phyloP scores from a whole-genome alignment of 805 yeast genomes.

The Ogataea angusta region DNA sequence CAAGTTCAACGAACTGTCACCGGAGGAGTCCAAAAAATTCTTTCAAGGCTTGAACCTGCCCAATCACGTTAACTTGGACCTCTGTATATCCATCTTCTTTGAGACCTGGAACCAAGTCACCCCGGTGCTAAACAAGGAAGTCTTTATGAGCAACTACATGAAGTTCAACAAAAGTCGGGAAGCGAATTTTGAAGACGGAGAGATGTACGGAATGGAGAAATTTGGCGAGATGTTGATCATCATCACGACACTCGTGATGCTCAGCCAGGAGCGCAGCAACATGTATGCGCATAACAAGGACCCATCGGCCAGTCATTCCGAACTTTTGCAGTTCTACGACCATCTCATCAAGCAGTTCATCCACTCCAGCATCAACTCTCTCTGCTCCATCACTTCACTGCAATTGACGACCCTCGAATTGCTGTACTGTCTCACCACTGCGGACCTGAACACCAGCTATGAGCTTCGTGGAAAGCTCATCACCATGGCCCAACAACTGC shows the following conservation, averaged over 20 bases:
- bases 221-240: slow-evolving; percentile 54
- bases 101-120: slow-evolving; percentile 72
- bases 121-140: slow-evolving; percentile 66
- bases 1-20: slow-evolving; percentile 37
- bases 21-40: slow-evolving; percentile 44
- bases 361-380: slow-evolving; percentile 55
- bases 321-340: slow-evolving; percentile 51
- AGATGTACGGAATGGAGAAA: slow-evolving; percentile 45
- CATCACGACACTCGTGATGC: slow-evolving; percentile 49
- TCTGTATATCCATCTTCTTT: slow-evolving; percentile 63
- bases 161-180: slow-evolving; percentile 47
- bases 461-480: slow-evolving; percentile 71
- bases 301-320: slow-evolving; percentile 24
- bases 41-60: slow-evolving; percentile 43
- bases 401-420: slow-evolving; percentile 68
- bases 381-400: slow-evolving; percentile 63
- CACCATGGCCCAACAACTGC: slow-evolving; percentile 80
- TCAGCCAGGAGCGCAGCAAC: slow-evolving; percentile 35
- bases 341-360: slow-evolving; percentile 59
- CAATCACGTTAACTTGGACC: slow-evolving; percentile 61
- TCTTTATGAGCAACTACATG: slow-evolving; percentile 61
- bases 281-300: slow-evolving; percentile 13
- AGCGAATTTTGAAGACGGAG: slow-evolving; percentile 37
- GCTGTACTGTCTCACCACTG: slow-evolving; percentile 67
- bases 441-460: slow-evolving; percentile 72